phyloP scores from a whole-genome alignment of 495 filamentous ascomycete genomes.

The Penicillium desertorum region DNA sequence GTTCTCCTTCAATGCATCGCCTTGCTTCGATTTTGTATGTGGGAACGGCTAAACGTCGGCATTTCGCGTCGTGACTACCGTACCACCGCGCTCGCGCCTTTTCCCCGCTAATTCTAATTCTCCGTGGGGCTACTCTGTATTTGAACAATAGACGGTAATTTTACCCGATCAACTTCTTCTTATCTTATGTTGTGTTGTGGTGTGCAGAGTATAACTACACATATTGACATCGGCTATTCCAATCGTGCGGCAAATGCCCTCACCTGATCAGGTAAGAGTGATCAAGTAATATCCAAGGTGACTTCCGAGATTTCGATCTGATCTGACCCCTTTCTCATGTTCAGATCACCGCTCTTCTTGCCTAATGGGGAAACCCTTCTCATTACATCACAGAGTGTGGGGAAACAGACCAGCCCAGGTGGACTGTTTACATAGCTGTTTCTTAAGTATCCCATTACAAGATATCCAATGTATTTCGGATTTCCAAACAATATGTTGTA shows the following conservation, averaged over 20 bases:
- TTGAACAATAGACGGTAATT: background rate
- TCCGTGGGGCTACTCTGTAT: background rate
- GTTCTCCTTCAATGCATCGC: background rate
- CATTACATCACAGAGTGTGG: background rate
- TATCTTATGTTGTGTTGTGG: background rate
- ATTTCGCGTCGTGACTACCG: slow-evolving; percentile 3
- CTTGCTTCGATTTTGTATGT: slow-evolving; percentile 2
- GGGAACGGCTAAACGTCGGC: slow-evolving; percentile 20
- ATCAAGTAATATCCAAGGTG: background rate
- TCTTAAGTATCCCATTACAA: background rate
- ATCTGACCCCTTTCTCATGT: background rate
- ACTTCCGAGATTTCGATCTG: background rate
- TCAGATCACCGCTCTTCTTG: slow-evolving; percentile 10
- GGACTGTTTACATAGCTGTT: no score
- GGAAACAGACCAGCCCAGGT: background rate
- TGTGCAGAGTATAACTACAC: no score
- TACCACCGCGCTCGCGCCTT: slow-evolving; percentile 9
- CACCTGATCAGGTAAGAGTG: background rate
- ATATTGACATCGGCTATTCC: no score
- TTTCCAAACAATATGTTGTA: background rate
- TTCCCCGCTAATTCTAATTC: slow-evolving; percentile 21
- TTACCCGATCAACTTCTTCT: background rate
- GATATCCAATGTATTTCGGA: background rate
- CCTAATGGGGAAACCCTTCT: slow-evolving; percentile 15
- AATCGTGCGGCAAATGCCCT: background rate